Evolutionary conservation across 225 moss, liverwort and hornwort genomes (phyloP), one percentile per base, ranked within the genome.

Genomic region (Marchantia polymorpha): DNA sequence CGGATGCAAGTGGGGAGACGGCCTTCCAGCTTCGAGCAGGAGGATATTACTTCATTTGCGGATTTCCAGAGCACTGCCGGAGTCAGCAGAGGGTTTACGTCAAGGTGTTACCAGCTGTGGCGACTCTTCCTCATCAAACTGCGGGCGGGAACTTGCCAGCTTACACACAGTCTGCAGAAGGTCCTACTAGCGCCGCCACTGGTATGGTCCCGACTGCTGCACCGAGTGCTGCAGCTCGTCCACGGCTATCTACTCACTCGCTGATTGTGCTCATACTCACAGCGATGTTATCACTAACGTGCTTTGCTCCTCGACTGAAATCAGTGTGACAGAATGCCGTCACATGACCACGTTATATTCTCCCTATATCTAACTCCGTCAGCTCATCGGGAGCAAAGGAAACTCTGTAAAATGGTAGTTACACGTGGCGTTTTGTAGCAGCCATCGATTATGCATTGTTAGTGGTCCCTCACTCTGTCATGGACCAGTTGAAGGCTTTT

Each of bases 11-110:
- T 72, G 87, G 87, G 8, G 58, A 85, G 54, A 75, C 82, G 19
- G 56, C 68, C 7, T 87, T 80, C 49, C 31, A 74, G 69, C 84
- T 87, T 12, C 59, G 30, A 51, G 27, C 20, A 8, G 84, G 80
- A 31, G 25, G 67, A 25, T 76, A 78, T 72, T 87, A 80, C 77
- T 87, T 87, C 78, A 85, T 87, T 3, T 87, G 84, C 23, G 87
- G 87, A 7, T 87, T 87, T 78, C 87, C 87, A 58, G 67, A 25
- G 13, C 84, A 87, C 63, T 87, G 87, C 25, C 72, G 66, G n/a
- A 52, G 47, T 5, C 77, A 77, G 14, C 84, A 87, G 56, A 85
- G 78, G 60, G 77, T 87, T 6, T 74, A 70, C 19, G 51, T 87
- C 23, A 53, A 59, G 19, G 87, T 87, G 5, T 63, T 71, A 9